Evolutionary conservation across 352 stramenopile genomes (phyloP).

Genomic region (Phytopythium montanum): DNA sequence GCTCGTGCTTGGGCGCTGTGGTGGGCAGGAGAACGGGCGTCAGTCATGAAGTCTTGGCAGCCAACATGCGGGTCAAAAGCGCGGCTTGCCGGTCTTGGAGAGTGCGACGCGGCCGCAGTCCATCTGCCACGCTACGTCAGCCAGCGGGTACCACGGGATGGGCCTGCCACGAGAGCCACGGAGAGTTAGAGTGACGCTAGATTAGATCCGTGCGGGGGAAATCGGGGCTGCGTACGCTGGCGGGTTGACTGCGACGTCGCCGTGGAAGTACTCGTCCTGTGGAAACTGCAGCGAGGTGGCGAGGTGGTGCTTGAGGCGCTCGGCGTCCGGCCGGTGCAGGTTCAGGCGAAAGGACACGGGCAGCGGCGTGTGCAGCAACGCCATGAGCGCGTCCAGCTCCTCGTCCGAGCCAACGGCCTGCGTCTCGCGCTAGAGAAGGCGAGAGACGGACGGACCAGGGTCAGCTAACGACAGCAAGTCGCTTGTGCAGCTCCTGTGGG

Average conservation of each 20-base stretch:
- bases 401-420: slow-evolving; percentile 41
- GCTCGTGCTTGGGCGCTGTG: slow-evolving; percentile 68
- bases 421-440: slow-evolving; percentile 39
- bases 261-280: slow-evolving; percentile 43
- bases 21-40: slow-evolving; percentile 1
- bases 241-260: slow-evolving; percentile 52
- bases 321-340: slow-evolving; percentile 54
- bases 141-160: slow-evolving; percentile 76
- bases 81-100: slow-evolving; percentile 61
- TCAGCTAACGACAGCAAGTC: no score
- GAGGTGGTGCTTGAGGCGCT: slow-evolving; percentile 45
- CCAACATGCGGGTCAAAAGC: background rate
- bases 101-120: slow-evolving; percentile 78
- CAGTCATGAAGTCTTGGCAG: background rate
- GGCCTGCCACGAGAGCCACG: slow-evolving; percentile 20
- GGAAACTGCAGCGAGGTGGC: slow-evolving; percentile 57
- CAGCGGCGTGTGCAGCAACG: slow-evolving; percentile 69
- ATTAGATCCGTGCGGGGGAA: background rate
- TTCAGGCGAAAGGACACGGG: slow-evolving; percentile 84
- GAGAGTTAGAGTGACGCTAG: background rate
- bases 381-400: slow-evolving; percentile 66
- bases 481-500: no score
- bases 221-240: slow-evolving; percentile 29
- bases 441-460: background rate
- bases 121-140: slow-evolving; percentile 80